A percentile compares a stretch with the other conserved stretches of the same genome.
phyloP scores from a whole-genome alignment of 1,139 yeast genomes.

The Kazachstania sp. region DNA sequence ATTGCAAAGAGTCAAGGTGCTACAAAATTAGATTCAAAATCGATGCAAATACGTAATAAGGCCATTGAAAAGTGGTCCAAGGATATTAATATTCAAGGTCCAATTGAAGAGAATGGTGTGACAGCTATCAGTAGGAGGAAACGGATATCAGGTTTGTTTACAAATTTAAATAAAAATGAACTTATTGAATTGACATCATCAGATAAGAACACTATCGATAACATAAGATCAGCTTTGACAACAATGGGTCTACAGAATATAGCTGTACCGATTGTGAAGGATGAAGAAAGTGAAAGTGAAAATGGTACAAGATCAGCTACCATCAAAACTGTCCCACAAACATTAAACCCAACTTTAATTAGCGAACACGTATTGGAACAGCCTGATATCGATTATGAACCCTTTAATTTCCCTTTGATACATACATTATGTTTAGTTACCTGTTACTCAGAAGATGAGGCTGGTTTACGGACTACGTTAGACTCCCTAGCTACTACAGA shows the following conservation, averaged over 20 bases:
- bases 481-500: conserved; percentile 91
- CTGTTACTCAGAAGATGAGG: conserved; percentile 88
- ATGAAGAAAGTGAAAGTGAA: too few species aligned
- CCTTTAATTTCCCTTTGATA: conserved; percentile 79
- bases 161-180: too few species aligned
- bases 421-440: conserved; percentile 82
- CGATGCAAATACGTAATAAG: conserved; percentile 44
- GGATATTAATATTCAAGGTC: conserved; percentile 44
- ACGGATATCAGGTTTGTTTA: too few species aligned
- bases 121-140: conserved; percentile 14
- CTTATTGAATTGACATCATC: too few species aligned
- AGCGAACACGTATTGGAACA: conserved; percentile 33
- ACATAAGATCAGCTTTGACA: too few species aligned
- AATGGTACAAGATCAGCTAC: not conserved
- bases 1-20: conserved; percentile 78
- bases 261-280: too few species aligned
- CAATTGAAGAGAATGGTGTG: conserved; percentile 34
- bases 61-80: conserved; percentile 79
- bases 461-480: conserved; percentile 74
- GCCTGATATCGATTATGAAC: conserved; percentile 84
- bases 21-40: conserved; percentile 46
- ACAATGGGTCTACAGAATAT: too few species aligned
- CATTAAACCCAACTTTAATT: not conserved
- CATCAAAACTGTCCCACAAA: not conserved
- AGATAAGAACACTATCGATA: too few species aligned